A percentile compares a stretch with the other conserved stretches of the same genome.
phyloP scores from a whole-genome alignment of 257 asterid species.

The Penstemon eatonii region DNA sequence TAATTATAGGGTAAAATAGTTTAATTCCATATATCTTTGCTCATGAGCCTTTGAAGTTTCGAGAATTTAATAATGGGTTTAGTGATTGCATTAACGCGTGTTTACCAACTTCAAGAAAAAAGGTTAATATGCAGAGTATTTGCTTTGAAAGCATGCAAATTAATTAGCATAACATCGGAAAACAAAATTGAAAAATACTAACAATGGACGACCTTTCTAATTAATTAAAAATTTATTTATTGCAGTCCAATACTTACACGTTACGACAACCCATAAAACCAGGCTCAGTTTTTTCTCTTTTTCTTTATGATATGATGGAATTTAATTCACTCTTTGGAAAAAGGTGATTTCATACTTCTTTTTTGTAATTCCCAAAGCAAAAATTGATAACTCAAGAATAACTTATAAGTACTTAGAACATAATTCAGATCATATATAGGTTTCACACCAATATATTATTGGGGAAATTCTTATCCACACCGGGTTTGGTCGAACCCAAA shows the following conservation, averaged over 20 bases:
- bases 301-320: not conserved
- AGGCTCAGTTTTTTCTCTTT: not conserved
- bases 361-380: not conserved
- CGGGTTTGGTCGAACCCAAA: too few relatives aligned
- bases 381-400: not conserved
- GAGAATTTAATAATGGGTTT: not conserved
- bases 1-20: too few relatives aligned
- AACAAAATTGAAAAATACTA: slow-evolving; percentile 15
- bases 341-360: not conserved
- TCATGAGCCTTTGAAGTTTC: not conserved
- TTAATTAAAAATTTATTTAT: not conserved
- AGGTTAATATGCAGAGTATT: not conserved
- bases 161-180: not conserved
- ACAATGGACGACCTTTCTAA: slow-evolving; percentile 11
- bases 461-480: too few relatives aligned
- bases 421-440: too few relatives aligned
- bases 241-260: slow-evolving; percentile 1
- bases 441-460: too few relatives aligned
- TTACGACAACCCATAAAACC: not conserved
- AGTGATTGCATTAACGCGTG: slow-evolving; percentile 18
- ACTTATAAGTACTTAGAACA: too few relatives aligned
- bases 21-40: too few relatives aligned
- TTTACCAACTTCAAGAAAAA: slow-evolving; percentile 18
- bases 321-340: not conserved
- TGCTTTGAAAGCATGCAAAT: not conserved